phyloP scores from a whole-genome alignment of 2,329 filamentous ascomycete genomes.

The Byssothecium circinans region DNA sequence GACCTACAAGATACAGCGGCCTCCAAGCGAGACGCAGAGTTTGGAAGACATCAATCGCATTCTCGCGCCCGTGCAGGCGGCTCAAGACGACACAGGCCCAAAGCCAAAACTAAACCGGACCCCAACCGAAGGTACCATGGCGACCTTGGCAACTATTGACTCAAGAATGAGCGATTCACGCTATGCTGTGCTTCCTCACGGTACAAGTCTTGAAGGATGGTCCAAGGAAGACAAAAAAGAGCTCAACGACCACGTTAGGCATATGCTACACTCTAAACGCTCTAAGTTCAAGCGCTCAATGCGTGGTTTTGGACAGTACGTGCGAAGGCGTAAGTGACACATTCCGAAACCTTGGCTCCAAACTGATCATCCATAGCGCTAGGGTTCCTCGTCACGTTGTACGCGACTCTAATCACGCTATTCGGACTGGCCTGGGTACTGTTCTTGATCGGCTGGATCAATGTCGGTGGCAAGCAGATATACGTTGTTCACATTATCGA shows the following conservation, averaged over 20 bases:
- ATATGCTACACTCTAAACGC: slow-evolving; percentile 81
- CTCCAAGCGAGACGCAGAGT: slow-evolving; percentile 40
- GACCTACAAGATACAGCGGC: slow-evolving; percentile 71
- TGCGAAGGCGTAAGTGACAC: slow-evolving; percentile 62
- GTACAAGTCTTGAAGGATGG: slow-evolving; percentile 73
- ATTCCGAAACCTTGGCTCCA: neutral
- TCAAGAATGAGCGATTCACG: slow-evolving; percentile 69
- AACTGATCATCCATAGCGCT: slow-evolving; percentile 55
- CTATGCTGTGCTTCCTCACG: slow-evolving; percentile 79
- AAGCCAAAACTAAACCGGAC: slow-evolving; percentile 29
- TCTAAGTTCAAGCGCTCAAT: slow-evolving; percentile 77
- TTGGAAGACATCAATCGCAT: slow-evolving; percentile 34
- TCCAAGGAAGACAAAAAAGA: slow-evolving; percentile 71
- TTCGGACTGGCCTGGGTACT: slow-evolving; percentile 88
- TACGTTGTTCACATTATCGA: slow-evolving; percentile 60
- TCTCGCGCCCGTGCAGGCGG: slow-evolving; percentile 22
- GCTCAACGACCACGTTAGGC: slow-evolving; percentile 82
- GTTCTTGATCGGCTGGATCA: slow-evolving; percentile 89
- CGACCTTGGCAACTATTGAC: slow-evolving; percentile 61
- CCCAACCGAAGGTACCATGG: slow-evolving; percentile 28
- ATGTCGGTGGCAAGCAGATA: slow-evolving; percentile 70
- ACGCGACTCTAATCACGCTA: slow-evolving; percentile 78
- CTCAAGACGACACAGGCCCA: slow-evolving; percentile 21
- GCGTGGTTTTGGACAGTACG: slow-evolving; percentile 80
- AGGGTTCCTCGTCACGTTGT: slow-evolving; percentile 81